phyloP scores from a whole-genome alignment of 257 asterid species.

The Linaria vulgaris region DNA sequence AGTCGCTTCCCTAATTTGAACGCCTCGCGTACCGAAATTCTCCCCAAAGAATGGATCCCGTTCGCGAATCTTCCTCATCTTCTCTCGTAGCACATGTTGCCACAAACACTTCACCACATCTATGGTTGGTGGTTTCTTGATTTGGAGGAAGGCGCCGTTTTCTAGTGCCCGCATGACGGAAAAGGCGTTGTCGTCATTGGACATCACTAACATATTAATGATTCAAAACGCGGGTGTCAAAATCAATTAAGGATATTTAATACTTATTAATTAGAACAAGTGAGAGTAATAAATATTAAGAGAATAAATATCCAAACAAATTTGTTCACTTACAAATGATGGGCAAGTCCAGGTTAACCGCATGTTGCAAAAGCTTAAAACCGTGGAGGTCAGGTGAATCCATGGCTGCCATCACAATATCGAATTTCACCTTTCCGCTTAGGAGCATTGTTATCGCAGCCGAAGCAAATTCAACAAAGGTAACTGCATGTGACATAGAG shows the following conservation, averaged over 20 bases:
- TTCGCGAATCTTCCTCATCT: not conserved
- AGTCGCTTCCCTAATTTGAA: constrained; percentile 14
- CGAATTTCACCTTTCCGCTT: constrained; percentile 32
- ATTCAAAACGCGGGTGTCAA: no score
- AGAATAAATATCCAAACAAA: not conserved
- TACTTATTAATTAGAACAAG: no score
- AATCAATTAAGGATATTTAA: no score
- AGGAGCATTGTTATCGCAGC: constrained; percentile 20
- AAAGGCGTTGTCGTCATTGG: constrained; percentile 23
- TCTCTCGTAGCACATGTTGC: constrained; percentile 44
- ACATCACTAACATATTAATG: constrained; percentile 31
- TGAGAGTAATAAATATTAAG: no score
- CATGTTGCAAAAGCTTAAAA: constrained; percentile 36
- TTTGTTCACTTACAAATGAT: constrained; percentile 33
- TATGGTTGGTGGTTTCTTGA: constrained; percentile 29
- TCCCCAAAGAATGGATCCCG: constrained; percentile 12
- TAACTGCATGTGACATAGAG: constrained; percentile 10
- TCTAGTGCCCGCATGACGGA: constrained; percentile 32
- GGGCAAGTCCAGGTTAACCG: constrained; percentile 34
- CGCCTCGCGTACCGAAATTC: constrained; percentile 8
- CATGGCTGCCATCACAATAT: constrained; percentile 37
- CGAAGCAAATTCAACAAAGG: constrained; percentile 4
- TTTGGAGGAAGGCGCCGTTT: constrained; percentile 33
- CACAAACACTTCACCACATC: constrained; percentile 35
- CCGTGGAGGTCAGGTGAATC: constrained; percentile 46